Conservation (phyloP, 1,284 basidiomycete genomes). For the Trametes hirsuta region DNA sequence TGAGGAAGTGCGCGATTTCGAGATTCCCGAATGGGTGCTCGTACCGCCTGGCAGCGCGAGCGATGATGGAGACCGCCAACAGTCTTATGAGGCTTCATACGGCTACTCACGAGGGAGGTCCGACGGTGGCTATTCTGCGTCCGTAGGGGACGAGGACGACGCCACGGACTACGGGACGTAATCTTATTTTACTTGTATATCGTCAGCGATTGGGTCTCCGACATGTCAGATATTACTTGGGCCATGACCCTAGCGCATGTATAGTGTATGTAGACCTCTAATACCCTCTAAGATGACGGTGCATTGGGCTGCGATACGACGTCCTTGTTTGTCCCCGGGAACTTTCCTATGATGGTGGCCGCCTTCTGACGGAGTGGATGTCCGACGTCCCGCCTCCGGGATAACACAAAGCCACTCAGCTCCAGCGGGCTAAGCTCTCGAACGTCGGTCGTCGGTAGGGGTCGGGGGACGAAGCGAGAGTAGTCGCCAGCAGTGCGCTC, state of each 20-base stretch:
- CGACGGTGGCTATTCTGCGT: constrained; percentile 4
- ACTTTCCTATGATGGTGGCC: constrained; percentile 27
- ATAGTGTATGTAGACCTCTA: constrained; percentile 23
- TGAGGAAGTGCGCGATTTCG: constrained; percentile 51
- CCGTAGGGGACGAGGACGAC: neutral
- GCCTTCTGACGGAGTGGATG: constrained; percentile 31
- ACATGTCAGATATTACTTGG: constrained; percentile 7
- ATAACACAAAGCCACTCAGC: constrained; percentile 46
- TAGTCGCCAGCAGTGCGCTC: constrained; percentile 56
- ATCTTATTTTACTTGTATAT: neutral
- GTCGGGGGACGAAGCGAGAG: constrained; percentile 42
- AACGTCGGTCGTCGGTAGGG: constrained; percentile 16
- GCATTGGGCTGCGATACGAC: neutral
- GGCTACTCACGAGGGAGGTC: constrained; percentile 3
- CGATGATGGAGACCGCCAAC: constrained; percentile 15
- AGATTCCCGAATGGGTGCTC: constrained; percentile 48
- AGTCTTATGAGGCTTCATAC: constrained; percentile 2
- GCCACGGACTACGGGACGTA: constrained; percentile 11
- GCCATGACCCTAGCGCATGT: constrained; percentile 16
- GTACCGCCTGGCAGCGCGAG: constrained; percentile 11
- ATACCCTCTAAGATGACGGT: constrained; percentile 7
- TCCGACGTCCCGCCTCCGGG: constrained; percentile 45
- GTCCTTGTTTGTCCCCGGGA: neutral
- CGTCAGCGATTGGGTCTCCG: neutral
- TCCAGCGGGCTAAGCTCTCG: constrained; percentile 41